phyloP scores from a whole-genome alignment of 2,329 filamentous ascomycete genomes.

The Diaporthe sp. region DNA sequence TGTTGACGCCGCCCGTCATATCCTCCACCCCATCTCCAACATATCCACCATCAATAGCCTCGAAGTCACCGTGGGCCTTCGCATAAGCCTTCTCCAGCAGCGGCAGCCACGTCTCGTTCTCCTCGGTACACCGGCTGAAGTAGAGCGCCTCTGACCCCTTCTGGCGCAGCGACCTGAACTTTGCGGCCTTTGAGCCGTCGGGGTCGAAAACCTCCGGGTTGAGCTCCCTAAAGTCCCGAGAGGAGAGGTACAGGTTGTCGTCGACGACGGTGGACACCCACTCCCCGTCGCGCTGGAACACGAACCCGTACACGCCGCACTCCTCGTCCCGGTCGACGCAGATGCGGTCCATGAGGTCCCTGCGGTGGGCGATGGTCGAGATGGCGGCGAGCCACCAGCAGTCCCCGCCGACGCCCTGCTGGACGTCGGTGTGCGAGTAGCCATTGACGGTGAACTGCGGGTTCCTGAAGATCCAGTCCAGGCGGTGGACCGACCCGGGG shows the following conservation, averaged over 20 bases:
- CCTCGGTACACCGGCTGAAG: slow-evolving; percentile 77
- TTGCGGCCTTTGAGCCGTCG: slow-evolving; percentile 67
- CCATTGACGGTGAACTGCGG: slow-evolving; percentile 58
- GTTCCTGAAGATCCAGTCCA: slow-evolving; percentile 60
- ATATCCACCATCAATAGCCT: slow-evolving; percentile 76
- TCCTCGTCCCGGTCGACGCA: slow-evolving; percentile 77
- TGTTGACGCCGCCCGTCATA: slow-evolving; percentile 69
- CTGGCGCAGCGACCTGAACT: slow-evolving; percentile 74
- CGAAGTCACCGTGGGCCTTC: slow-evolving; percentile 82
- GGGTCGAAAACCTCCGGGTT: slow-evolving; percentile 42
- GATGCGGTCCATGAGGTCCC: slow-evolving; percentile 74
- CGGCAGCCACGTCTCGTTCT: slow-evolving; percentile 82
- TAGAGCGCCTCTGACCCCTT: slow-evolving; percentile 78
- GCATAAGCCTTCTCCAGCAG: slow-evolving; percentile 55
- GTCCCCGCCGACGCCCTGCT: slow-evolving; percentile 64
- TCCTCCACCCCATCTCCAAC: slow-evolving; percentile 67
- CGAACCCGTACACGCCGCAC: slow-evolving; percentile 81
- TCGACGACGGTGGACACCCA: slow-evolving; percentile 81
- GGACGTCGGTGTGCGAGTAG: slow-evolving; percentile 58
- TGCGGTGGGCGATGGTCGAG: slow-evolving; percentile 76
- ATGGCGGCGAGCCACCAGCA: slow-evolving; percentile 82
- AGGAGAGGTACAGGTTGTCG: slow-evolving; percentile 76
- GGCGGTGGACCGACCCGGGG: slow-evolving; percentile 58
- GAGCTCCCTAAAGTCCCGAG: slow-evolving; percentile 65
- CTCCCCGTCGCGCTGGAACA: slow-evolving; percentile 79